Evolutionary conservation across 2,329 filamentous ascomycete species (phyloP).

Genomic region (Zymoseptoria brevis): DNA sequence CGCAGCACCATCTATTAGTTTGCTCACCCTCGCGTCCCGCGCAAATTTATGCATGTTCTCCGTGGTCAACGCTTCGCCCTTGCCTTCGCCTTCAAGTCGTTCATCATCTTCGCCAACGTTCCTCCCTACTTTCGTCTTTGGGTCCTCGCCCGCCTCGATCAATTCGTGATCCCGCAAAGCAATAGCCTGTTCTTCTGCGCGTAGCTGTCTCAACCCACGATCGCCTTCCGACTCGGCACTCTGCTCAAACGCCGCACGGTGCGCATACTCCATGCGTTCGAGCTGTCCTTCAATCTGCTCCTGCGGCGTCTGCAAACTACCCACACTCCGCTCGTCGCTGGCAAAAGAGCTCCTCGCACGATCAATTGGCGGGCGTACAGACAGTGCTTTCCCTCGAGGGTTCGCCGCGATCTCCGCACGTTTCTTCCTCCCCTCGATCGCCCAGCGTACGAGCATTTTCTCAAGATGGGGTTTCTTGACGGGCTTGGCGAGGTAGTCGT

Average conservation of each 20-base stretch:
- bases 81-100: constrained; percentile 6
- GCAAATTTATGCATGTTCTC: constrained; percentile 29
- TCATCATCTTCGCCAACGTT: constrained; percentile 13
- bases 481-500: constrained; percentile 64
- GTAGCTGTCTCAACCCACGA: constrained; percentile 38
- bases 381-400: neutral
- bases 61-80: constrained; percentile 15
- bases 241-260: constrained; percentile 32
- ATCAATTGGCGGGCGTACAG: constrained; percentile 12
- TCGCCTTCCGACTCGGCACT: constrained; percentile 40
- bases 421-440: constrained; percentile 36
- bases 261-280: constrained; percentile 30
- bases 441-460: constrained; percentile 65
- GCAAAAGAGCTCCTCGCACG: constrained; percentile 18
- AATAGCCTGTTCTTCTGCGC: constrained; percentile 49
- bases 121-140: constrained; percentile 17
- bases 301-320: constrained; percentile 24
- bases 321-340: constrained; percentile 9
- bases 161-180: constrained; percentile 48
- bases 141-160: constrained; percentile 39
- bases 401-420: constrained; percentile 20
- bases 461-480: constrained; percentile 62
- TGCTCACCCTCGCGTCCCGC: constrained; percentile 8
- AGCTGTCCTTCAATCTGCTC: constrained; percentile 26
- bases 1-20: constrained; percentile 2